Evolutionary conservation across 139 green algal genomes (phyloP).

Genomic region (Monoraphidium neglectum): DNA sequence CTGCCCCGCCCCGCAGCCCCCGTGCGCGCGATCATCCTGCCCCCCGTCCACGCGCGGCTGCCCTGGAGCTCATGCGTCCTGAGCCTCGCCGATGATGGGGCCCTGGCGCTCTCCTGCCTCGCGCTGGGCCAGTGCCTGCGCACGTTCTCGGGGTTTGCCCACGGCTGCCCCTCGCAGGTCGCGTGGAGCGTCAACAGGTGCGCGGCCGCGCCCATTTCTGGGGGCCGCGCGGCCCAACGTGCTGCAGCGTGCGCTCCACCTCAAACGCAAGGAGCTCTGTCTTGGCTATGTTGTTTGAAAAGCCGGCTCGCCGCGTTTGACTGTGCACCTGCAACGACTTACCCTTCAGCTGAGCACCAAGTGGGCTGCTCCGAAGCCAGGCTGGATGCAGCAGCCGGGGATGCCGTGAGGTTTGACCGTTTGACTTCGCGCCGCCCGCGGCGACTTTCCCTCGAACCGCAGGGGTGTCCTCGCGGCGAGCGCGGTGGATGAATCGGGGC

Average conservation of each 20-base stretch:
- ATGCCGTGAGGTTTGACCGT: neutral
- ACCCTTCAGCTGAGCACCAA: neutral
- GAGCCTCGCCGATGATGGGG: constrained; percentile 15
- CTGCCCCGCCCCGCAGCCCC: constrained; percentile 1
- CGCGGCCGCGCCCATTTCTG: neutral
- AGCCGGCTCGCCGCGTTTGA: too few species aligned
- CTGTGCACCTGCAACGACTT: neutral
- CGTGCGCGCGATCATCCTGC: constrained; percentile 1
- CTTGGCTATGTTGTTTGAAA: neutral
- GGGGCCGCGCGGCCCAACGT: too few species aligned
- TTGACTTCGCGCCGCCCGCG: too few species aligned
- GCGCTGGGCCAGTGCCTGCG: neutral
- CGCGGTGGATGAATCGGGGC: neutral
- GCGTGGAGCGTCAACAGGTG: constrained; percentile 26
- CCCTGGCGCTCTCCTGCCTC: constrained; percentile 12
- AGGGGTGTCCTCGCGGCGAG: constrained; percentile 24
- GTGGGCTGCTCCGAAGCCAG: neutral
- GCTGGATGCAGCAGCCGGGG: neutral
- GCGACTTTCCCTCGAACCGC: neutral
- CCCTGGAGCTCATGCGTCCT: constrained; percentile 31
- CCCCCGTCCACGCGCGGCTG: constrained; percentile 9
- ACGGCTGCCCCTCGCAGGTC: constrained; percentile 11
- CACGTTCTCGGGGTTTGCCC: neutral
- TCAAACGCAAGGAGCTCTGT: neutral
- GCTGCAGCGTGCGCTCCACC: too few species aligned